Conservation (phyloP, 305 asterid species). For the Fraxinus paxiana region DNA sequence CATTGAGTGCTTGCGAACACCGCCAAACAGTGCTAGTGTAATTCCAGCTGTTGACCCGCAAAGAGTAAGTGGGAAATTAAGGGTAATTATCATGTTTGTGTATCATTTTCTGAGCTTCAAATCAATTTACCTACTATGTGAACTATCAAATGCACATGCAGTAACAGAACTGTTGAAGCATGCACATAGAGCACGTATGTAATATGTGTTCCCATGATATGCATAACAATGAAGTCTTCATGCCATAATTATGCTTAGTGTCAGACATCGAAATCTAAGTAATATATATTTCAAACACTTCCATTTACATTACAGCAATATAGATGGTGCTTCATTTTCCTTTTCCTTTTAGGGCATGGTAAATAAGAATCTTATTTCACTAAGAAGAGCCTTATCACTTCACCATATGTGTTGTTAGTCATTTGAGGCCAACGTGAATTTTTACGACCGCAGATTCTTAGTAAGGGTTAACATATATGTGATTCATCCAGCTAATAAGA, state of each 20-base stretch:
- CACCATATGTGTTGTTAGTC: neutral
- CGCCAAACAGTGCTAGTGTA: conserved; percentile 76
- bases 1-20: conserved; percentile 87
- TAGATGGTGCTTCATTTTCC: conserved; percentile 2
- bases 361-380: neutral
- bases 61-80: conserved; percentile 11
- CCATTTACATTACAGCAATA: conserved; percentile 8
- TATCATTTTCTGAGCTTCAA: conserved; percentile 12
- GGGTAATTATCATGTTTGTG: neutral
- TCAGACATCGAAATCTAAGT: neutral
- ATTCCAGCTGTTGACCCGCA: conserved; percentile 69
- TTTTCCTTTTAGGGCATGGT: neutral
- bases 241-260: neutral
- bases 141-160: conserved; percentile 22
- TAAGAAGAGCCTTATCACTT: neutral
- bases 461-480: neutral
- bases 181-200: neutral
- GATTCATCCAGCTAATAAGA: conserved; percentile 16
- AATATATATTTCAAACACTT: neutral
- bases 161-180: conserved; percentile 16
- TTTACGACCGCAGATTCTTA: conserved; percentile 2
- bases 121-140: conserved; percentile 13
- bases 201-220: conserved; percentile 2
- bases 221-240: neutral
- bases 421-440: neutral